A percentile compares a stretch with the other conserved stretches of the same genome.
These are phyloP conservation scores for Herpetomonas samuelpessoai DNA, from an alignment of 208 protist genomes.

Conservation along the genomic window DNA sequence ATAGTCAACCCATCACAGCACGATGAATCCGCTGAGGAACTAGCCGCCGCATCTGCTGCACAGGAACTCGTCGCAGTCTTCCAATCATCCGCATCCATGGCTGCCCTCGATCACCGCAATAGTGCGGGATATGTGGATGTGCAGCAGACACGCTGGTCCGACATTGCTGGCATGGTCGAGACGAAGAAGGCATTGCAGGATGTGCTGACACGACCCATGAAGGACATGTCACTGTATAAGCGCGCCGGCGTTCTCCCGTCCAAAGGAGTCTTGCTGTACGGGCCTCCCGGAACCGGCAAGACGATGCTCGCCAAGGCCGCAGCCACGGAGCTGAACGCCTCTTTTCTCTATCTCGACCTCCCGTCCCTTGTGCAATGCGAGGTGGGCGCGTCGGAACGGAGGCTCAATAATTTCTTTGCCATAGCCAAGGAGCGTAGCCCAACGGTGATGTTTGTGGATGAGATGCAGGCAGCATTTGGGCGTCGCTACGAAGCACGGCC, in stretches of 20 bases:
- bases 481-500: constrained; percentile 20
- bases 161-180: constrained; percentile 72
- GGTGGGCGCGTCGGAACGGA: constrained; percentile 90
- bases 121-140: constrained; percentile 78
- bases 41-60: constrained; percentile 18
- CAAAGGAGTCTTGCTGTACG: constrained; percentile 87
- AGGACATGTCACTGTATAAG: constrained; percentile 19
- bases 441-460: constrained; percentile 93
- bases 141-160: constrained; percentile 54
- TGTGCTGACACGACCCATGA: constrained; percentile 44
- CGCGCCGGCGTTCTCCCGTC: constrained; percentile 69
- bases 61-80: constrained; percentile 42
- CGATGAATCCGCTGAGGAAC: not conserved
- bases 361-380: constrained; percentile 84
- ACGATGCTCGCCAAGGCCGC: constrained; percentile 92
- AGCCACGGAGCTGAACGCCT: constrained; percentile 82
- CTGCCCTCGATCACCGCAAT: constrained; percentile 40
- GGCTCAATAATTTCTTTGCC: constrained; percentile 81
- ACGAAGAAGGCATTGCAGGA: constrained; percentile 53
- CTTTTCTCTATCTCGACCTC: constrained; percentile 91
- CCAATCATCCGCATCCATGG: constrained; percentile 33
- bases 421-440: constrained; percentile 75
- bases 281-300: constrained; percentile 92
- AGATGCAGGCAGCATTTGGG: constrained; percentile 92
- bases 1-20: not conserved